phyloP scores from a whole-genome alignment of 148 eudicot species.

The Rhododendron vialii region DNA sequence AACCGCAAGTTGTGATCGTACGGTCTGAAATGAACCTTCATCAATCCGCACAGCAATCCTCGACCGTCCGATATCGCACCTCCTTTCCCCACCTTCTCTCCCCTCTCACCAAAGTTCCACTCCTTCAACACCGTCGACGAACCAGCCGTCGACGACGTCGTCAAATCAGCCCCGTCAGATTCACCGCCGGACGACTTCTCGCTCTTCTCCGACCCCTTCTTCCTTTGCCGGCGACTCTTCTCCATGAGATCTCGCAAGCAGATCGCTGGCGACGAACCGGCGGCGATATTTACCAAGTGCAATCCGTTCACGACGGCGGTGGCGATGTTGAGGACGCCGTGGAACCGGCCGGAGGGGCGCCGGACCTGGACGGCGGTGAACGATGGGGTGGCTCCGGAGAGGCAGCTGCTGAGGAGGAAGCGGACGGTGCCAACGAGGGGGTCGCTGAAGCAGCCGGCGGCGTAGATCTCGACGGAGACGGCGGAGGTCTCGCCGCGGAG shows the following conservation, averaged over 20 bases:
- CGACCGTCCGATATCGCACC: slow-evolving; percentile 23
- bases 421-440: slow-evolving; percentile 69
- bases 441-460: slow-evolving; percentile 62
- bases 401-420: slow-evolving; percentile 44
- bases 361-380: slow-evolving; percentile 71
- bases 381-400: slow-evolving; percentile 34
- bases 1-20: slow-evolving; percentile 43
- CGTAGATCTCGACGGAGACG: slow-evolving; percentile 67
- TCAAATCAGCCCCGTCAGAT: slow-evolving; percentile 64
- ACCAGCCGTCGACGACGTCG: slow-evolving; percentile 41
- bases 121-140: slow-evolving; percentile 55
- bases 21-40: slow-evolving; percentile 42
- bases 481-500: slow-evolving; percentile 62
- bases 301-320: slow-evolving; percentile 35
- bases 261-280: slow-evolving; percentile 36
- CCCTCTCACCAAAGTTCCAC: slow-evolving; percentile 36
- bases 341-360: slow-evolving; percentile 70
- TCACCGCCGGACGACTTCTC: slow-evolving; percentile 29
- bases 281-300: slow-evolving; percentile 16
- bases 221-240: slow-evolving; percentile 18
- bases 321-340: slow-evolving; percentile 75
- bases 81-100: slow-evolving; percentile 24
- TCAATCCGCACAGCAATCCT: slow-evolving; percentile 58
- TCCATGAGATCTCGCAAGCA: slow-evolving; percentile 55
- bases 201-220: slow-evolving; percentile 28